Conservation (phyloP, 768 basidiomycete species). For the Termitomyces sp. region DNA sequence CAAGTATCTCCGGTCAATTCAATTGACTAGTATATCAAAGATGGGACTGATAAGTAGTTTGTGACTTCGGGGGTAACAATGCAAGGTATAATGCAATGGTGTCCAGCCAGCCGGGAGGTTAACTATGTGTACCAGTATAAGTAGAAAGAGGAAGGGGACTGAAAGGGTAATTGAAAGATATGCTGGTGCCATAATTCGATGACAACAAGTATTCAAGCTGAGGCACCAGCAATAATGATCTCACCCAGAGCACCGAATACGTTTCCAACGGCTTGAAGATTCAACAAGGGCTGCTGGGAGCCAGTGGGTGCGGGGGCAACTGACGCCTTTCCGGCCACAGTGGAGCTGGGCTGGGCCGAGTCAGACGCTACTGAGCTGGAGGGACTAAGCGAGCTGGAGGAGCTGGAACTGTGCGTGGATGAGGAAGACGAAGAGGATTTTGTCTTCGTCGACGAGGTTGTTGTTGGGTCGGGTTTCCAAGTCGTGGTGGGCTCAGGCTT, state of each 20-base stretch:
- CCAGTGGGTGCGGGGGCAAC: conserved; percentile 1
- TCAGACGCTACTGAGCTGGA: conserved; percentile 18
- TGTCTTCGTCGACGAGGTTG: not conserved
- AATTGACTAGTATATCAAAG: not conserved
- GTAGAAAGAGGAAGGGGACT: not conserved
- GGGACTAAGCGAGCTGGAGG: conserved; percentile 18
- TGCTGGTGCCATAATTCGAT: not conserved
- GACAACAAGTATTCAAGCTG: not conserved
- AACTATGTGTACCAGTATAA: not conserved
- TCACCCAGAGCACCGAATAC: conserved; percentile 33
- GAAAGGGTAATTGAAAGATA: not conserved
- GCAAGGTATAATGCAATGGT: not conserved
- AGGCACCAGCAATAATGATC: conserved; percentile 25
- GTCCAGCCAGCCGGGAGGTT: not conserved
- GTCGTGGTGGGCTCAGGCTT: conserved; percentile 10
- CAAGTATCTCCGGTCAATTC: not conserved
- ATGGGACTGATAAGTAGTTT: not conserved
- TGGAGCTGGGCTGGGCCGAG: conserved; percentile 6
- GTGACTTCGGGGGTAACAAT: not conserved
- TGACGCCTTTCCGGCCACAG: not conserved
- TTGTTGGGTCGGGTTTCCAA: conserved; percentile 15
- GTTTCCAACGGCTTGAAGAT: conserved; percentile 27
- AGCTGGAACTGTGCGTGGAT: conserved; percentile 18
- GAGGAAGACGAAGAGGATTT: conserved; percentile 21
- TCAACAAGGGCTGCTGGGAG: conserved; percentile 23